These are phyloP conservation scores for Fusarium sp. DNA, from an alignment of 2,329 filamentous ascomycete species.

Conservation along the genomic window DNA sequence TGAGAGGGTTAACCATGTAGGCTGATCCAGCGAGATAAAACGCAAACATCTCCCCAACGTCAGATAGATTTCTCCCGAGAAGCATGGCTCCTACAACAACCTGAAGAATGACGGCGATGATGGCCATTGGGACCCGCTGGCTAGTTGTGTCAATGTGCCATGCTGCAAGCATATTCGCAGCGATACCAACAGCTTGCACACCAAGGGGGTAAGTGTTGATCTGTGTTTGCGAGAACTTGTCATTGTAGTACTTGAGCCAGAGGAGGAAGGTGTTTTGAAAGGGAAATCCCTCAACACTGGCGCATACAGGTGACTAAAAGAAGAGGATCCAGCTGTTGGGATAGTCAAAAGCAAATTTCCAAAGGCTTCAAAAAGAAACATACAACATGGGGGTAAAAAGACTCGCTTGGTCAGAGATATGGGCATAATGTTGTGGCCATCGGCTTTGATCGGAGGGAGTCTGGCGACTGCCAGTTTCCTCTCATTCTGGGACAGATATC, in stretches of 20 bases:
- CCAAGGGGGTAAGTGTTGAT: conserved; percentile 43
- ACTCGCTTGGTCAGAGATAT: conserved; percentile 43
- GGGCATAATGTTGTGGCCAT: conserved; percentile 48
- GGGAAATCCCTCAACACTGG: conserved; percentile 31
- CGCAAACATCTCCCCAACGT: conserved; percentile 32
- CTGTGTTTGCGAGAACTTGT: conserved; percentile 32
- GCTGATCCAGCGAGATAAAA: conserved; percentile 39
- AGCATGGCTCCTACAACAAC: conserved; percentile 31
- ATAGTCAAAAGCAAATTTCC: background rate
- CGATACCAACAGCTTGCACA: conserved; percentile 39
- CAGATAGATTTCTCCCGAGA: conserved; percentile 29
- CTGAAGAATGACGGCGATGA: conserved; percentile 26
- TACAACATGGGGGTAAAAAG: conserved; percentile 43
- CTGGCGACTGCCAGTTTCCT: conserved; percentile 43
- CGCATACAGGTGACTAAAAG: conserved; percentile 46
- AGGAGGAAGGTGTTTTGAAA: conserved; percentile 40
- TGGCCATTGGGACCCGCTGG: conserved; percentile 23
- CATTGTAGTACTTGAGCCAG: conserved; percentile 37
- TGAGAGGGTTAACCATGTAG: conserved; percentile 41
- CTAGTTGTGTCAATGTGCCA: conserved; percentile 35
- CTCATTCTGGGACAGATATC: conserved; percentile 47
- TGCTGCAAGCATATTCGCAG: conserved; percentile 35
- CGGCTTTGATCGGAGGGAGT: conserved; percentile 45
- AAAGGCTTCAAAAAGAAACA: rapidly evolving
- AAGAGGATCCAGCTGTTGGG: conserved; percentile 49